Evolutionary conservation across 1,284 basidiomycete species (phyloP), one percentile per base, ranked within the genome.

Genomic region (Ustilago loliicola): DNA sequence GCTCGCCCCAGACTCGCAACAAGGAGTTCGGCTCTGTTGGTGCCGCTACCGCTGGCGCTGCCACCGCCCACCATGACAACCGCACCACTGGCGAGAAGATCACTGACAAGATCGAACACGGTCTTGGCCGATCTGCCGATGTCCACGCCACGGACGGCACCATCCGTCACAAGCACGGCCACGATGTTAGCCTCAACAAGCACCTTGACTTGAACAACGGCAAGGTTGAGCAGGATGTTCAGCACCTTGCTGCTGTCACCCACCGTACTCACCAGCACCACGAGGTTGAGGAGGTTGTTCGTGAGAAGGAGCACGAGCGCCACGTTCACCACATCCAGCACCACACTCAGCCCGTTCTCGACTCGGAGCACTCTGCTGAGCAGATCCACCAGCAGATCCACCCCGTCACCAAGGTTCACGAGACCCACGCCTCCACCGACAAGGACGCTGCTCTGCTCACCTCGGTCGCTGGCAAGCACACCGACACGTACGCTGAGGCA

Each of bases 271-370:
- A 80, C 65, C 83, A 86, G 75, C 76, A 73, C n/a, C 86, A 87
- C 76, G 83, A 86, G 72, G 75, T 84, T 10, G 85, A 87, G 79
- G 86, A 87, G 75, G 79, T 87, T 27, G 50, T 71, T 40, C 86
- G 84, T 32, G 69, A 86, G 76, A 81, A 81, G 61, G 85, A 87
- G 72, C 77, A 85, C 61, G 79, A 86, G 61, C 80, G 82, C 6
- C 86, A 87, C 80, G 69, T 83, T 27, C 83, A 85, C 80, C 82
- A 85, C 77, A 67, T 85, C 50, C 84, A 85, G 80, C 85, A 85
- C 79, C 86, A 87, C 81, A 78, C 79, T 48, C 86, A 86, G 79
- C 86, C 85, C 42, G 80, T 87, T 9, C 57, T 80, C 19, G 85
- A 86, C 70, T 67, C 78, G n/a, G 80, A 85, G 70, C 86, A 87